A percentile compares a stretch with the other conserved stretches of the same genome.
Evolutionary conservation across 139 green algal species (phyloP).

Genomic region (Medakamo hakoo): DNA sequence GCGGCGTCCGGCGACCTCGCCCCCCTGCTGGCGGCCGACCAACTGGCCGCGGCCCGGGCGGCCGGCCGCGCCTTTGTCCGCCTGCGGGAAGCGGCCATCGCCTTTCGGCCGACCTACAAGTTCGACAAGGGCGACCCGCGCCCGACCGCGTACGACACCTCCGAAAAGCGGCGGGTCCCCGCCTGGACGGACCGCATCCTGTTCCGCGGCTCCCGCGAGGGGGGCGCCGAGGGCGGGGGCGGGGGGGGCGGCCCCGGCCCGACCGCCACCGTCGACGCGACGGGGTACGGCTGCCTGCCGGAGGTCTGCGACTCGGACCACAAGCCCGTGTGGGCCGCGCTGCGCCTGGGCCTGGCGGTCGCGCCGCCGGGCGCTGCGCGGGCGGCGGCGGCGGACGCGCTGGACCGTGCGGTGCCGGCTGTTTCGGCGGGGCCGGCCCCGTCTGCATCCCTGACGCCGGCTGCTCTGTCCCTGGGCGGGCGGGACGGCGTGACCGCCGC

Average conservation of each 20-base stretch:
- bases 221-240: slow-evolving; percentile 1
- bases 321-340: slow-evolving; percentile 60
- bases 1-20: slow-evolving; percentile 8
- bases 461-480: neutral
- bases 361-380: too few relatives aligned
- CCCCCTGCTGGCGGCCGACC: slow-evolving; percentile 32
- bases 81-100: slow-evolving; percentile 52
- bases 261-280: neutral
- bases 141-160: slow-evolving; percentile 51
- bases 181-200: slow-evolving; percentile 86
- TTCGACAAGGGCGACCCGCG: slow-evolving; percentile 38
- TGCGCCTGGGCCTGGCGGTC: slow-evolving; percentile 25
- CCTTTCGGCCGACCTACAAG: slow-evolving; percentile 90
- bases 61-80: slow-evolving; percentile 39
- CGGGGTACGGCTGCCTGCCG: slow-evolving; percentile 40
- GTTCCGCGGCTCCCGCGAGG: slow-evolving; percentile 42
- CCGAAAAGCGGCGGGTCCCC: slow-evolving; percentile 70
- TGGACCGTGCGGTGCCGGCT: neutral
- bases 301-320: slow-evolving; percentile 79
- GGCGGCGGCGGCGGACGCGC: too few relatives aligned
- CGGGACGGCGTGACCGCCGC: neutral
- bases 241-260: neutral
- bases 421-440: too few relatives aligned
- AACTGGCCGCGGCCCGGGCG: slow-evolving; percentile 33
- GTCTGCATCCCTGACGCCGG: neutral